Evolutionary conservation across 2,329 filamentous ascomycete genomes (phyloP).

Genomic region (Colletotrichum costaricense): DNA sequence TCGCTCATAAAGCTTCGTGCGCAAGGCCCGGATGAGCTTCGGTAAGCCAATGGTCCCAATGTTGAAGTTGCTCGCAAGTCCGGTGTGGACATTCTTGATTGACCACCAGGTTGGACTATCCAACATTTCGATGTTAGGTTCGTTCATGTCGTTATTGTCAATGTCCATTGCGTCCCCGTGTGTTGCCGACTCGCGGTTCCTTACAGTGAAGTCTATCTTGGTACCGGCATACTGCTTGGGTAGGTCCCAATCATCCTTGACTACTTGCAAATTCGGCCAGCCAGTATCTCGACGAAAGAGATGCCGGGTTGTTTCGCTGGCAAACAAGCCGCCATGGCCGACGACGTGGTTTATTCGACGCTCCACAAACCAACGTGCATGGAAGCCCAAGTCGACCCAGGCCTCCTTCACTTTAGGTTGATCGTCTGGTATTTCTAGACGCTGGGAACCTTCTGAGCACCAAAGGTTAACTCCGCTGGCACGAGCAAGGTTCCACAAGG

Average conservation of each 20-base stretch:
- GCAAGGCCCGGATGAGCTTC: not conserved
- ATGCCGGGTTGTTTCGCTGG: not conserved
- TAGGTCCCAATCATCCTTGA: not conserved
- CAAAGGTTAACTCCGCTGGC: not conserved
- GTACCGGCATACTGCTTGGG: not conserved
- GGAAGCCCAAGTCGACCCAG: conserved; percentile 7
- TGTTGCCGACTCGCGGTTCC: too few relatives aligned
- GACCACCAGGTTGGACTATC: not conserved
- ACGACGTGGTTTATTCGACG: not conserved
- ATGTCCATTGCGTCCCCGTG: not conserved
- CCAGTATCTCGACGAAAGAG: not conserved
- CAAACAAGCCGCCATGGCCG: conserved; percentile 1
- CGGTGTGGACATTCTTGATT: not conserved
- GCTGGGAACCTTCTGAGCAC: not conserved
- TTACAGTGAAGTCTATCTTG: not conserved
- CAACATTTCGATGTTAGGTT: not conserved
- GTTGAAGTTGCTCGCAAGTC: not conserved
- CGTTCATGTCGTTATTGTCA: not conserved
- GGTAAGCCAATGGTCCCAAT: not conserved
- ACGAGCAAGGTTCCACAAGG: not conserved
- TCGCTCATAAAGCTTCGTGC: not conserved
- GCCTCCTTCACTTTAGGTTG: not conserved
- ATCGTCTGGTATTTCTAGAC: not conserved
- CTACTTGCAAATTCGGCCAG: not conserved
- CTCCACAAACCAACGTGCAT: not conserved